Evolutionary conservation across 768 basidiomycete species (phyloP).

Genomic region (Tylopilus subfusipes): DNA sequence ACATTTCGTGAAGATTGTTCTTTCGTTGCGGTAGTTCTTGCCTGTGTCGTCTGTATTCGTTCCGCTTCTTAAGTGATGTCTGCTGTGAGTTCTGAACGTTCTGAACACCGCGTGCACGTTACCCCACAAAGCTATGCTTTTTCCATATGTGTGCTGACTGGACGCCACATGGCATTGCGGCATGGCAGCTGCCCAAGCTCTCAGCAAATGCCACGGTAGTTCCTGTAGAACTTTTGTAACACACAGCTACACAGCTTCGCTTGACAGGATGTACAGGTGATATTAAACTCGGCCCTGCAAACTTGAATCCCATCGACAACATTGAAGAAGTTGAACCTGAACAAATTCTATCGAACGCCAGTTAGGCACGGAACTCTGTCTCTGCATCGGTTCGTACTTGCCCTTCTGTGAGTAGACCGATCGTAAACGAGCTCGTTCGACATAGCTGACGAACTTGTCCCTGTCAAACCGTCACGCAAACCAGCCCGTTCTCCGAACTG

Average conservation of each 20-base stretch:
- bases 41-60: neutral
- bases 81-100: no score
- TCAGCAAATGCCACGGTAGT: no score
- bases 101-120: no score
- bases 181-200: no score
- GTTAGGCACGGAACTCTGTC: no score
- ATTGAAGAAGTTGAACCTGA: no score
- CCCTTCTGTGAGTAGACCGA: neutral
- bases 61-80: neutral
- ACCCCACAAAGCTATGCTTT: neutral
- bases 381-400: neutral
- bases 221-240: no score
- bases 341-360: no score
- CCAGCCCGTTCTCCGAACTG: neutral
- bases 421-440: neutral
- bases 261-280: no score
- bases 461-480: neutral
- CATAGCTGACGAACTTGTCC: neutral
- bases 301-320: neutral
- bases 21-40: neutral
- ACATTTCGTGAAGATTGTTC: no score
- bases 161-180: no score
- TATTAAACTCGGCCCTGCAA: neutral
- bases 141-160: neutral
- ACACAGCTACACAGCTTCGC: no score